These are phyloP conservation scores for Citrus mangshanensis DNA, from an alignment of 345 rosid species.

Conservation along the genomic window DNA sequence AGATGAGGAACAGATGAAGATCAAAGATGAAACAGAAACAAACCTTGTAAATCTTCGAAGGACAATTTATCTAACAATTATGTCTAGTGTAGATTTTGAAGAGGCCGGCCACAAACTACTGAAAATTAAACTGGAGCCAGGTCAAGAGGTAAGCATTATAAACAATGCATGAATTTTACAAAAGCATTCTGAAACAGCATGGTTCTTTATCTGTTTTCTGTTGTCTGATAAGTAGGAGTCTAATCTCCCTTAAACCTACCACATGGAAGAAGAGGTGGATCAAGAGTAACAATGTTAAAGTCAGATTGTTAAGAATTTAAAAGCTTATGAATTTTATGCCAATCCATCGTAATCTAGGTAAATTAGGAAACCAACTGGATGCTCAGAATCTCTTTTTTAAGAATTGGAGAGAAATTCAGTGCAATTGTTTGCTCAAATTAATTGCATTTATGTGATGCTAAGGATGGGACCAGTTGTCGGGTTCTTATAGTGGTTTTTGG, in stretches of 20 bases:
- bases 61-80: constrained; percentile 90
- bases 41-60: constrained; percentile 92
- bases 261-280: neutral
- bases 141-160: constrained; percentile 75
- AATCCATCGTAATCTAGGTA: neutral
- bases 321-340: neutral
- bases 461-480: neutral
- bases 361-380: neutral
- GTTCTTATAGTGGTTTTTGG: neutral
- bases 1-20: constrained; percentile 72
- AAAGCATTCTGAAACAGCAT: neutral
- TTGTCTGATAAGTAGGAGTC: neutral
- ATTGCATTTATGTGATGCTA: neutral
- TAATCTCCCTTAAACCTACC: neutral
- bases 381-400: neutral
- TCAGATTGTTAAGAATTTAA: neutral
- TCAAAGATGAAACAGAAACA: constrained; percentile 94
- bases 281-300: neutral
- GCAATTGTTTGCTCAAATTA: neutral
- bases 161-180: neutral
- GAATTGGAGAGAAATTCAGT: neutral
- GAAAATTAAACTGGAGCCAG: constrained; percentile 93
- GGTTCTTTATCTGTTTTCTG: neutral
- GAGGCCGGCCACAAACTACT: constrained; percentile 96
- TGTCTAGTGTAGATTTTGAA: constrained; percentile 99